Base-by-base conservation (phyloP, 208 protist species). In the Trypanosoma mega region DNA sequence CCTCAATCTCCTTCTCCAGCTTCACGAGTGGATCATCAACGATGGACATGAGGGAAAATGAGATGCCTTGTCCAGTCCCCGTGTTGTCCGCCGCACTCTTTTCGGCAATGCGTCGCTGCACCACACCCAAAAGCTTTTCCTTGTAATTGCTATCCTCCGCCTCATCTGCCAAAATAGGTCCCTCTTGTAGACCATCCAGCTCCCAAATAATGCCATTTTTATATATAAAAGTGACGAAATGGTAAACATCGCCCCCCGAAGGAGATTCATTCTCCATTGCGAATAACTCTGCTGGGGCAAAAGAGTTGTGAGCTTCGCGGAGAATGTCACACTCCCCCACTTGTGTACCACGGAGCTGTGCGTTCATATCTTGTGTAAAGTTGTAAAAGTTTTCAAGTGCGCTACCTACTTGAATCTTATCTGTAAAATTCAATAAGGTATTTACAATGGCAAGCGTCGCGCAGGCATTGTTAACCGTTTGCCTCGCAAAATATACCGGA, bases 361-460 rank as follows among this genome's bases (percentile, higher is more conserved):
- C 61, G 46, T 86, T 82, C 37, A 97, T 75, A 2, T 72, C 74
- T 43, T 75, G 44, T 6, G 82, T 92, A 53, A 95, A 93, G 49
- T 33, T 57, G 3, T 90, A 52, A 37, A 96, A 92, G 50, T 94
- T 92, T 39, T 77, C 78, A 54, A 98, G 58, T 43, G 82, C 45
- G 3, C 93, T 68, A 4, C 98, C 98, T 0, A 99, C 47, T 6
- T 98, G 82, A 24, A 99, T 65, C 20, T 79, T 50, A 0, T 87
- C 63, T 6, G 41, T 27, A 57, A 78, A 70, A 78, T 99, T 99
- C 39, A 98, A 70, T 0, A 99, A 70, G 29, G 98, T 94, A 55
- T 97, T 98, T 33, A 99, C 73, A 45, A 99, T 97, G 12, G 98
- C 98, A 60, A 99, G 88, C 30, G 98, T 99, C 2, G 97, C 97